Conservation (phyloP, 2,329 filamentous ascomycete genomes). For the Cadophora sp. region DNA sequence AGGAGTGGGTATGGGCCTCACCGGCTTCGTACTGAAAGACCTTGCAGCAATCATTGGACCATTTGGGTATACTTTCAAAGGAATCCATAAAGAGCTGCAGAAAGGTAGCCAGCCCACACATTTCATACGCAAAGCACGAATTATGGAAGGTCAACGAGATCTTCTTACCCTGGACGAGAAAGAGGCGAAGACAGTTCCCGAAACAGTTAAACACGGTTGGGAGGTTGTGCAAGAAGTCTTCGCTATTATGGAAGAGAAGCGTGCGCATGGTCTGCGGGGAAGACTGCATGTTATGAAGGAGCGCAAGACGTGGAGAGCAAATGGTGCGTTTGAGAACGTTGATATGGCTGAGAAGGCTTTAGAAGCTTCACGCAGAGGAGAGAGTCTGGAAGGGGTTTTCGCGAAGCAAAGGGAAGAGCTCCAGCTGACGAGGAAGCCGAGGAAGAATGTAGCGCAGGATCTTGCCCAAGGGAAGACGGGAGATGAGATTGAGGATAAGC, state of each 20-base stretch:
- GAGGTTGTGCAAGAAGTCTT: slow-evolving; percentile 51
- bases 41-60: slow-evolving; percentile 67
- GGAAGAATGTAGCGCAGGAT: slow-evolving; percentile 33
- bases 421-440: slow-evolving; percentile 28
- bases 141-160: slow-evolving; percentile 63
- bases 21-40: slow-evolving; percentile 69
- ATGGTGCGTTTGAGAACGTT: slow-evolving; percentile 55
- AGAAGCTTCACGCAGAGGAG: slow-evolving; percentile 53
- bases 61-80: slow-evolving; percentile 68
- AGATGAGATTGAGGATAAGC: slow-evolving; percentile 23
- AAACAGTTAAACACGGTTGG: slow-evolving; percentile 52
- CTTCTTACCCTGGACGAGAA: slow-evolving; percentile 44
- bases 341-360: slow-evolving; percentile 55
- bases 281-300: slow-evolving; percentile 46
- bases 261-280: slow-evolving; percentile 41
- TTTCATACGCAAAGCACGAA: slow-evolving; percentile 63
- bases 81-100: slow-evolving; percentile 64
- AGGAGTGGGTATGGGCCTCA: slow-evolving; percentile 66
- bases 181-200: slow-evolving; percentile 43
- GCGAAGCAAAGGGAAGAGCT: slow-evolving; percentile 35
- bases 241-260: slow-evolving; percentile 48
- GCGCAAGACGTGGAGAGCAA: slow-evolving; percentile 51
- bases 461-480: slow-evolving; percentile 24
- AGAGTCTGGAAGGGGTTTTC: slow-evolving; percentile 47
- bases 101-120: slow-evolving; percentile 59